Evolutionary conservation across 208 protist genomes (phyloP).

Genomic region (Crithidia sp.): DNA sequence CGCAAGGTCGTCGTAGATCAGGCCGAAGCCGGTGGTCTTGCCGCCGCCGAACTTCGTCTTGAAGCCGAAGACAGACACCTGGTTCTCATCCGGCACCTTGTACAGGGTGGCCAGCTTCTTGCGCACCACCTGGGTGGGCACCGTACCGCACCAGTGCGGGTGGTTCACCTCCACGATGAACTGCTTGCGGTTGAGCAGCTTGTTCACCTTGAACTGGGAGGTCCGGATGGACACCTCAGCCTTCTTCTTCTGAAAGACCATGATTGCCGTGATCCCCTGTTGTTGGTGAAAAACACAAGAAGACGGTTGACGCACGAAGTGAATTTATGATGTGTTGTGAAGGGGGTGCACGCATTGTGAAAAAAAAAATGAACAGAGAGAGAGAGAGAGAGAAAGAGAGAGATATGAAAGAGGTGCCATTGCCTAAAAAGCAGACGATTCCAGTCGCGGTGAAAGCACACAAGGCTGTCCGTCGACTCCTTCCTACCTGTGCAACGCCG

Average conservation of each 20-base stretch:
- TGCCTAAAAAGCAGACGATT: too few species aligned
- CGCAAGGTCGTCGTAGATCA: constrained; percentile 99
- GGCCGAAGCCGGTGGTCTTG: constrained; percentile 98
- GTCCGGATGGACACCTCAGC: constrained; percentile 92
- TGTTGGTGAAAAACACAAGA: not conserved
- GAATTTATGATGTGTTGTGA: too few species aligned
- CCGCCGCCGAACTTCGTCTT: constrained; percentile 99
- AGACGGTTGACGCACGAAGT: too few species aligned
- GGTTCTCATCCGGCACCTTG: constrained; percentile 96
- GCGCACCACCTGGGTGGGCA: constrained; percentile 95
- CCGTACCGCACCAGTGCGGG: constrained; percentile 89
- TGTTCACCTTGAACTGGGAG: constrained; percentile 99
- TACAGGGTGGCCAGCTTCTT: constrained; percentile 97
- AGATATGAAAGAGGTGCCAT: too few species aligned
- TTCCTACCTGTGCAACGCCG: too few species aligned
- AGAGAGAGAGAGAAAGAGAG: too few species aligned
- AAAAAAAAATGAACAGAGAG: not conserved
- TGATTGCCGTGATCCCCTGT: constrained; percentile 38
- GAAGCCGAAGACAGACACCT: constrained; percentile 98
- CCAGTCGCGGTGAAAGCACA: too few species aligned
- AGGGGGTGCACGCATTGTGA: not conserved
- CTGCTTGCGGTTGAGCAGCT: constrained; percentile 99
- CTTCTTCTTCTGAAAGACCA: constrained; percentile 93
- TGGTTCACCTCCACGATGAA: constrained; percentile 96
- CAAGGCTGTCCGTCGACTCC: too few species aligned